Evolutionary conservation across 208 protist species (phyloP).

Genomic region (Trypanosoma mega): DNA sequence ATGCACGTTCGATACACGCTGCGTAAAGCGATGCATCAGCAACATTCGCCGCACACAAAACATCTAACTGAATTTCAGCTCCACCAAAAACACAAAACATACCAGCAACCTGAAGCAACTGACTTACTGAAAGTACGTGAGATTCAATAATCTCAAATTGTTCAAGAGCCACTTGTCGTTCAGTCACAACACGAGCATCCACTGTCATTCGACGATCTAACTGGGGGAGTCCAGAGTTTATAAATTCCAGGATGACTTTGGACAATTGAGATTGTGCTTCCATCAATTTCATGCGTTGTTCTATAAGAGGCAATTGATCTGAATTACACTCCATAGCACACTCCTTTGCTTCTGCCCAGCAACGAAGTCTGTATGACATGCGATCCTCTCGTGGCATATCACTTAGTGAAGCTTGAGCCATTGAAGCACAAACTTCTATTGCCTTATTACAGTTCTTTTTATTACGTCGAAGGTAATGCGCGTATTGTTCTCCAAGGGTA

Average conservation of each 20-base stretch:
- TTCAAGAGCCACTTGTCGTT: constrained; percentile 63
- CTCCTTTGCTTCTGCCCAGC: constrained; percentile 64
- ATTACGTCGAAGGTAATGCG: constrained; percentile 64
- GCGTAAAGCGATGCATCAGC: constrained; percentile 61
- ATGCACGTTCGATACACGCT: constrained; percentile 57
- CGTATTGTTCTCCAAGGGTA: constrained; percentile 71
- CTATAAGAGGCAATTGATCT: constrained; percentile 60
- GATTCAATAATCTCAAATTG: constrained; percentile 66
- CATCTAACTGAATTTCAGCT: constrained; percentile 84
- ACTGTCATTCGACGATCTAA: constrained; percentile 37
- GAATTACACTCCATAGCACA: constrained; percentile 70
- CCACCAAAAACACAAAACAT: constrained; percentile 82
- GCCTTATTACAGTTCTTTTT: constrained; percentile 63
- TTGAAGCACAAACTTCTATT: constrained; percentile 68
- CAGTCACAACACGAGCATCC: constrained; percentile 51
- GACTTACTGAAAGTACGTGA: constrained; percentile 48
- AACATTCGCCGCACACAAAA: constrained; percentile 54
- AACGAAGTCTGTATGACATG: constrained; percentile 67
- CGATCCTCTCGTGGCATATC: constrained; percentile 67
- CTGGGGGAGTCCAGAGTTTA: constrained; percentile 48
- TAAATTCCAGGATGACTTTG: constrained; percentile 56
- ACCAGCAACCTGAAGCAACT: constrained; percentile 62
- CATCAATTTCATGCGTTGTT: constrained; percentile 62
- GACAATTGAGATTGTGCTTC: constrained; percentile 73
- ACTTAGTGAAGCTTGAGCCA: constrained; percentile 61